These are phyloP conservation scores for Paxillus rubicundulus DNA, from an alignment of 768 basidiomycete genomes.

Conservation along the genomic window DNA sequence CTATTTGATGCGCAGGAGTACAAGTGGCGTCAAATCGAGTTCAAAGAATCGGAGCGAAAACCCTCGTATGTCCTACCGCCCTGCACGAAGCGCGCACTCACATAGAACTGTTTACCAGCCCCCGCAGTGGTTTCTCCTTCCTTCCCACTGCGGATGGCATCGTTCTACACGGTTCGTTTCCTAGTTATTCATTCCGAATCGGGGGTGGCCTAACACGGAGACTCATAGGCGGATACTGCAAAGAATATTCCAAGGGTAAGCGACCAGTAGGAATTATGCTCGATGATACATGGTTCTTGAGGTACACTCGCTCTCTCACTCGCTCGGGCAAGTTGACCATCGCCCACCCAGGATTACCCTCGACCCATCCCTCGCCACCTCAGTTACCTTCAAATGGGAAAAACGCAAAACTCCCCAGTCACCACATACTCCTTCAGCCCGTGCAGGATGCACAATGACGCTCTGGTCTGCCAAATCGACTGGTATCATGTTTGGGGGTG, in stretches of 20 bases:
- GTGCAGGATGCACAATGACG: constrained; percentile 87
- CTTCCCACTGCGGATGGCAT: constrained; percentile 76
- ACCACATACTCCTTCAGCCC: constrained; percentile 53
- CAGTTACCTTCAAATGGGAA: constrained; percentile 77
- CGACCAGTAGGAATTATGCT: constrained; percentile 83
- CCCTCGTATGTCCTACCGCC: constrained; percentile 57
- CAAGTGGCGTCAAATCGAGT: constrained; percentile 77
- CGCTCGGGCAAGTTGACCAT: neutral
- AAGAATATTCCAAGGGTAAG: constrained; percentile 85
- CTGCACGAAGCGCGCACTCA: too few relatives aligned
- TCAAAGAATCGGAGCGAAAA: constrained; percentile 63
- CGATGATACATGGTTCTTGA: constrained; percentile 87
- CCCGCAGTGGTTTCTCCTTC: constrained; percentile 84
- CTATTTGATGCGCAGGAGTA: constrained; percentile 84
- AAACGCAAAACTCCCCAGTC: constrained; percentile 71
- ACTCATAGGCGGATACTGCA: constrained; percentile 77
- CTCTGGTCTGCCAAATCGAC: constrained; percentile 66
- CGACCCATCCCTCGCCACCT: constrained; percentile 19
- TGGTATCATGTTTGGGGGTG: constrained; percentile 84
- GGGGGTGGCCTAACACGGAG: neutral
- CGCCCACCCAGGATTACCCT: constrained; percentile 30
- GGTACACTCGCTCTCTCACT: constrained; percentile 38
- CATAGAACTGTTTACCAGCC: constrained; percentile 35
- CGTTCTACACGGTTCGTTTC: constrained; percentile 62
- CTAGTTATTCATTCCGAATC: neutral